Conservation (phyloP, 441 rosid species). For the Euphorbia schlechtendalii region DNA sequence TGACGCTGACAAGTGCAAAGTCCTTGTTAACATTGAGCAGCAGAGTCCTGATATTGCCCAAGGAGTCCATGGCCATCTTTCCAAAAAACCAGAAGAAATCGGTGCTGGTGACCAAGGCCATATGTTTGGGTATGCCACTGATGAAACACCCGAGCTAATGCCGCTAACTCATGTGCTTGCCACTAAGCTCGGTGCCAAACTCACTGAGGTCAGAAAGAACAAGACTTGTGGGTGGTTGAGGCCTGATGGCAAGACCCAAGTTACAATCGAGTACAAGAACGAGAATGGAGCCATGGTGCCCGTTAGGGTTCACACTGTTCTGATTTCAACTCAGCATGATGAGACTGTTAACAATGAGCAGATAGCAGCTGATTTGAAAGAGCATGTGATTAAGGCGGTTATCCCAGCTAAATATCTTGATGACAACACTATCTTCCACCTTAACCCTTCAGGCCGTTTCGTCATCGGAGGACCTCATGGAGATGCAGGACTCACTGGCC, state of each 20-base stretch:
- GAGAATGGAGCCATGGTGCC: conserved; percentile 72
- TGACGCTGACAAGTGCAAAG: conserved; percentile 69
- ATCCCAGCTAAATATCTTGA: conserved; percentile 64
- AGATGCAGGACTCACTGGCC: conserved; percentile 78
- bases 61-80: conserved; percentile 74
- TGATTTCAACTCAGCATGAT: conserved; percentile 76
- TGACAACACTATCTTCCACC: conserved; percentile 70
- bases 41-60: conserved; percentile 84
- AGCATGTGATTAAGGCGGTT: conserved; percentile 66
- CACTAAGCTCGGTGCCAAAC: conserved; percentile 75
- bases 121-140: conserved; percentile 75
- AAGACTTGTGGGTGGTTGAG: conserved; percentile 70
- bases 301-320: conserved; percentile 62
- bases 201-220: conserved; percentile 76
- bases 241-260: conserved; percentile 83
- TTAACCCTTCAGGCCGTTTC: conserved; percentile 77
- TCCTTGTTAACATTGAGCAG: conserved; percentile 69
- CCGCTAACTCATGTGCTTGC: conserved; percentile 74
- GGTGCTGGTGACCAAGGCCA: conserved; percentile 89
- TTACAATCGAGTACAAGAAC: conserved; percentile 64
- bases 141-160: conserved; percentile 74
- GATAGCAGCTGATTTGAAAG: conserved; percentile 64
- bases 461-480: conserved; percentile 87
- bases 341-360: conserved; percentile 67
- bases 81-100: conserved; percentile 74